Base-by-base conservation (phyloP, 2,329 filamentous ascomycete species). In the Penicillium occitanis region DNA sequence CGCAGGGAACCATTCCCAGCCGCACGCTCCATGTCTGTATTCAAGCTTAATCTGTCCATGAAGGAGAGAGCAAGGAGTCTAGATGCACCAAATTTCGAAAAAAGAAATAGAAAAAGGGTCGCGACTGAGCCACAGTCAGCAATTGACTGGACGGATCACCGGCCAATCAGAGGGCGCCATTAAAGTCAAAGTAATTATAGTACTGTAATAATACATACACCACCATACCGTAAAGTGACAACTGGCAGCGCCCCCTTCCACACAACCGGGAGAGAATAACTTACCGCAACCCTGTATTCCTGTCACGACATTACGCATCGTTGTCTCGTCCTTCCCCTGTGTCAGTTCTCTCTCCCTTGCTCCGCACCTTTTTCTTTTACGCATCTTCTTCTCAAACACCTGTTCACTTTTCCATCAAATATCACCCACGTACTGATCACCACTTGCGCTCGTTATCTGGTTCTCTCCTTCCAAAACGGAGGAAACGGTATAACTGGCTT, bases 281-380 rank as follows among this genome's bases (percentile, higher is more conserved):
- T 58, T 58, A 40, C 33, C 55, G 1, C 40, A 2, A 60, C 57
- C 57, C 28, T 33, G 61, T 63, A 51, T 40, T 63, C 13, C 28
- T 7, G 42, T 62, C 25, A 51, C 33, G 13, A 35, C 44, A 40
- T 53, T 53, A 63, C 50, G 30, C 48, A 62, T 62, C 42, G 60
- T 19, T 51, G 60, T 40, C 48, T 51, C 46, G 46, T 37, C 46
- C n/a, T 63, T 63, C 61, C 61, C 61, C 61, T 63, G 61, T 63
- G 61, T 63, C 61, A 63, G 61, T 40, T 30, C 57, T 57, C 57
- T 55, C 53, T 37, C 53, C 53, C 33, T 57, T 37, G 53, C 53
- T 57, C 53, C 53, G 33, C 53, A 57, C 25, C 25, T 60, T 60
- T 60, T 60, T n/a, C 22, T 60, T 33, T 46, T 13, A 28, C 19